Conservation (phyloP, 1,284 basidiomycete species). For the Moesziomyces aphidis region DNA sequence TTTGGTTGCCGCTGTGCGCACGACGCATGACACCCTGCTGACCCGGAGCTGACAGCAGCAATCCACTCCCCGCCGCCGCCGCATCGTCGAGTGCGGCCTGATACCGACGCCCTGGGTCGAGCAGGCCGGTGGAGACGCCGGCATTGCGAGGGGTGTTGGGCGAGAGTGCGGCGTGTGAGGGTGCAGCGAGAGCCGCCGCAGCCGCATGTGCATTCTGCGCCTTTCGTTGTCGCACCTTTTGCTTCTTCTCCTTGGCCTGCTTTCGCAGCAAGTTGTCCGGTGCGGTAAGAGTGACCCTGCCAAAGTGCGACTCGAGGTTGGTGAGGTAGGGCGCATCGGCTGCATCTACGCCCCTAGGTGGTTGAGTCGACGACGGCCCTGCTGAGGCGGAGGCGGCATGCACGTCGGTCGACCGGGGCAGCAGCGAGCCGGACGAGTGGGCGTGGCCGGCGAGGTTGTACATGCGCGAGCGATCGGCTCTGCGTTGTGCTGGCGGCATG, state of each 20-base stretch:
- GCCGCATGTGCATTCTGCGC: constrained; percentile 48
- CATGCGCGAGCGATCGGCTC: constrained; percentile 39
- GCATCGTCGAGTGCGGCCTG: constrained; percentile 33
- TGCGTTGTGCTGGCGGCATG: constrained; percentile 26
- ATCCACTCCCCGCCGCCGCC: constrained; percentile 14
- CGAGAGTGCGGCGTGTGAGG: constrained; percentile 2
- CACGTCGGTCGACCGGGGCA: constrained; percentile 40
- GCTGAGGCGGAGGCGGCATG: constrained; percentile 24
- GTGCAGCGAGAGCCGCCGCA: constrained; percentile 37
- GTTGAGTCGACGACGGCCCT: constrained; percentile 1
- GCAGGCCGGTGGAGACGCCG: constrained; percentile 17
- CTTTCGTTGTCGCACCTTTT: constrained; percentile 47
- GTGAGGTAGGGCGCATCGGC: constrained; percentile 59
- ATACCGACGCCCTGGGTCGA: constrained; percentile 33
- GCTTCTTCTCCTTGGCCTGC: constrained; percentile 57
- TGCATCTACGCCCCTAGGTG: constrained; percentile 20
- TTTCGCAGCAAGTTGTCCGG: constrained; percentile 64
- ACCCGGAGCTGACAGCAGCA: constrained; percentile 11
- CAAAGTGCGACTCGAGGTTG: constrained; percentile 57
- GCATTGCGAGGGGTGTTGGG: constrained; percentile 6
- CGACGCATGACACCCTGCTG: constrained; percentile 30
- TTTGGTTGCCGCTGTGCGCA: constrained; percentile 39
- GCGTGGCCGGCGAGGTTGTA: constrained; percentile 47
- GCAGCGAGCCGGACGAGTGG: constrained; percentile 43
- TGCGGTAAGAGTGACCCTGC: constrained; percentile 61